Evolutionary conservation across 768 basidiomycete species (phyloP), one percentile per base, ranked within the genome.

Genomic region (Boletus bicolor): DNA sequence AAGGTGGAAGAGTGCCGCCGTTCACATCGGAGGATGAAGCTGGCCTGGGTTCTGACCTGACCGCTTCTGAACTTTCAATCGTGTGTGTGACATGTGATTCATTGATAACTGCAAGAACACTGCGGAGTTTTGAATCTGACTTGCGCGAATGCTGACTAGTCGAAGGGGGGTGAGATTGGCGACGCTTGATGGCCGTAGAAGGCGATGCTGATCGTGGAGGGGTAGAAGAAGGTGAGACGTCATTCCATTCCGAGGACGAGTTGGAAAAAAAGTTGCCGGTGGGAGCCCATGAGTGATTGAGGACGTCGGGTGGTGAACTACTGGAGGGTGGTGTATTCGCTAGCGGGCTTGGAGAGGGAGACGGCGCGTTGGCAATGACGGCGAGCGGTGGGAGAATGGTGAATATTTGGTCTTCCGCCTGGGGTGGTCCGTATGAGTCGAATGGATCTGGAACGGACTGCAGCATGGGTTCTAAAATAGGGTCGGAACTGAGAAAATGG

Each of bases 371-470:
- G 76, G 87, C 86, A 55, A 91, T 85, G 47, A 82, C 79, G 34
- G 89, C 88, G 34, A 93, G 77, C 3, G 95, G 94, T 6, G 92
- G 86, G 2, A 98, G 80, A 57, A 97, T 95, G 67, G 85, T 91
- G 74, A 96, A 96, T 60, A 97, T 94, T 67, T 93, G 87, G 64
- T 93, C 88, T 69, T 94, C 91, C 41, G 89, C 79, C 63, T 88
- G 90, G 3, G 89, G 87, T 21, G 90, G 89, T 5, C 91, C 92
- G 64, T 96, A 96, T 0, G 91, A 82, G 60, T 96, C 93, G 59
- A 96, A 96, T 34, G 94, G 91, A 69, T 97, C 94, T 19, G 93
- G 93, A 45, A 95, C 81, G 8, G 88, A 82, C 71, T 92, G 87
- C 2, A 98, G 76, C 84, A 98, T 89, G 2, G 89, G 89, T 68